Percentiles rank a stretch among this genome's conserved stretches.
These are phyloP conservation scores for Candida sanyaensis DNA, from an alignment of 1,139 yeast genomes.

Conservation along the genomic window DNA sequence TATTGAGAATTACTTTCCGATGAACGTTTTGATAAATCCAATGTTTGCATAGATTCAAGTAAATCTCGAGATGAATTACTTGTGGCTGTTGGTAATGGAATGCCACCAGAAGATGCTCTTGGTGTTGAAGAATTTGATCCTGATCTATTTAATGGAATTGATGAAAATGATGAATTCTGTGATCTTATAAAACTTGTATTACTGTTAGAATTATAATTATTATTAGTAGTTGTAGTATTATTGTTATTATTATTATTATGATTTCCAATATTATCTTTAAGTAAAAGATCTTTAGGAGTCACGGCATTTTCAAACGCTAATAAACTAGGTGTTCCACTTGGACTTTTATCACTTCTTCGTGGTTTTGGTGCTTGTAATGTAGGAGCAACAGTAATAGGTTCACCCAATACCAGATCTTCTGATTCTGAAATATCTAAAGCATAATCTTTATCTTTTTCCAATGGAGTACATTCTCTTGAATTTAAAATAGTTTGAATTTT, in stretches of 20 bases:
- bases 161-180: constrained; percentile 14
- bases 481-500: constrained; percentile 36
- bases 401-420: constrained; percentile 7
- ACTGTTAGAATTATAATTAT: neutral
- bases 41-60: constrained; percentile 29
- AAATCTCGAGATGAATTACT: constrained; percentile 27
- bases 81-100: constrained; percentile 1
- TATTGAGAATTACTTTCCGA: constrained; percentile 31
- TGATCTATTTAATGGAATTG: constrained; percentile 10
- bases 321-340: constrained; percentile 24
- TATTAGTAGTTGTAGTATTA: too few relatives aligned
- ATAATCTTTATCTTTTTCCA: constrained; percentile 1
- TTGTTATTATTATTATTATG: too few relatives aligned
- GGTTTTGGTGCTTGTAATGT: constrained; percentile 34
- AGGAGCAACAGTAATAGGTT: neutral
- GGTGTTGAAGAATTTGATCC: constrained; percentile 13
- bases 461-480: constrained; percentile 13
- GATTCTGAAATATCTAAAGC: constrained; percentile 8
- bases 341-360: constrained; percentile 30
- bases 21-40: constrained; percentile 23
- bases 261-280: constrained; percentile 13
- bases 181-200: constrained; percentile 10
- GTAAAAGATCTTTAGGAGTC: constrained; percentile 43
- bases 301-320: constrained; percentile 38
- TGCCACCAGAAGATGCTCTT: constrained; percentile 19